Percentiles rank a stretch among this genome's conserved stretches.
Conservation (phyloP, 805 yeast species). For the Myxozyma neotropica region DNA sequence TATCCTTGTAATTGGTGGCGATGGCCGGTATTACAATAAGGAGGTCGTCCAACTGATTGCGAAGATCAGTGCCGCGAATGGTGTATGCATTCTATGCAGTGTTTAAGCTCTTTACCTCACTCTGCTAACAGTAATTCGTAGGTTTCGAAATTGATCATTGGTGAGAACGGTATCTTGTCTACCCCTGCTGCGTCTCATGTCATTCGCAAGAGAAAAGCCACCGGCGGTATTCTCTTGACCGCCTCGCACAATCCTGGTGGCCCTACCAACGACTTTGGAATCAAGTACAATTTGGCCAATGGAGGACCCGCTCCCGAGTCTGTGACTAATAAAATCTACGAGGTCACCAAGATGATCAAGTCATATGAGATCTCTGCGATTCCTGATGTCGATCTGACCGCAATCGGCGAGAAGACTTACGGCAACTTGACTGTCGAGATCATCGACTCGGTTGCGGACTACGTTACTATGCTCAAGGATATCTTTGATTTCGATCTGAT, state of each 20-base stretch:
- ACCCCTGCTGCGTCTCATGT: slow-evolving; percentile 97
- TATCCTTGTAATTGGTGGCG: slow-evolving; percentile 91
- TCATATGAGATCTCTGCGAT: slow-evolving; percentile 64
- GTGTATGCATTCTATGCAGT: slow-evolving; percentile 63
- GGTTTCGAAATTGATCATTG: slow-evolving; percentile 67
- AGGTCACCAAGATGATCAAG: slow-evolving; percentile 59
- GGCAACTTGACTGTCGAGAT: slow-evolving; percentile 76
- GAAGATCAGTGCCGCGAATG: slow-evolving; percentile 85
- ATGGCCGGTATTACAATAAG: slow-evolving; percentile 90
- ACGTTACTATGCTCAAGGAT: slow-evolving; percentile 73
- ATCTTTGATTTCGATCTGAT: slow-evolving; percentile 89
- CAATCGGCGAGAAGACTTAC: slow-evolving; percentile 54
- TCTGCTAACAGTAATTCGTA: too few relatives aligned
- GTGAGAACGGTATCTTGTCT: slow-evolving; percentile 83
- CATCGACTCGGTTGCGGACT: slow-evolving; percentile 78
- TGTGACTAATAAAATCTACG: slow-evolving; percentile 86
- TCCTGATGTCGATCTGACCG: slow-evolving; percentile 64
- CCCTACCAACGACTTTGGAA: slow-evolving; percentile 86
- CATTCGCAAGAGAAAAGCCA: slow-evolving; percentile 67
- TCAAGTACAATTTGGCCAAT: slow-evolving; percentile 89
- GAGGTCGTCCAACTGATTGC: slow-evolving; percentile 79
- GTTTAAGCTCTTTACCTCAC: too few relatives aligned
- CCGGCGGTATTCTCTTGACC: slow-evolving; percentile 95
- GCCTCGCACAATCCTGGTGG: slow-evolving; percentile 98
- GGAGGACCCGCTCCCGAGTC: slow-evolving; percentile 99